Conservation (phyloP, 495 filamentous ascomycete species). For the Wilcoxina mikolae region DNA sequence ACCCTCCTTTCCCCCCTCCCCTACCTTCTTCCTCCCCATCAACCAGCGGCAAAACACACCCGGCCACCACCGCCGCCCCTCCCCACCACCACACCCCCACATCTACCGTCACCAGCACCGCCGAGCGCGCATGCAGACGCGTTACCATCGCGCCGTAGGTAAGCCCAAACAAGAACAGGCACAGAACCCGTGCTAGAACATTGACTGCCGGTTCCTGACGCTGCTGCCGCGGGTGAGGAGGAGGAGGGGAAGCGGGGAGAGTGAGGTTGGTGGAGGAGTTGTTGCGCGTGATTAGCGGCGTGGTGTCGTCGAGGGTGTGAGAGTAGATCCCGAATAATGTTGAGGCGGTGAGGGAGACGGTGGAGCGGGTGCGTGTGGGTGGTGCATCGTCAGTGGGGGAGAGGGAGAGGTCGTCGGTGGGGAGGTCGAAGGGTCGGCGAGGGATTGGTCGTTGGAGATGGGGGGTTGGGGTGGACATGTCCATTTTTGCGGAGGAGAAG, state of each 20-base stretch:
- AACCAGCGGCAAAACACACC: slow-evolving; percentile 69
- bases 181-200: too few species aligned
- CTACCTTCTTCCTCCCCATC: slow-evolving; percentile 39
- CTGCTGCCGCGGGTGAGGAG: background rate
- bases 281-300: slow-evolving; percentile 18
- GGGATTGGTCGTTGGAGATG: slow-evolving; percentile 57
- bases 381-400: slow-evolving; percentile 32
- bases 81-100: slow-evolving; percentile 54
- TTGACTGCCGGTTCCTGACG: too few species aligned
- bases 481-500: too few species aligned
- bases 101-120: slow-evolving; percentile 34
- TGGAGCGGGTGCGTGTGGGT: slow-evolving; percentile 36
- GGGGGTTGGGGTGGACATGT: background rate
- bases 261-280: background rate
- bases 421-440: slow-evolving; percentile 56
- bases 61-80: slow-evolving; percentile 55
- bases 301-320: slow-evolving; percentile 35
- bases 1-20: slow-evolving; percentile 30
- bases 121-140: slow-evolving; percentile 61
- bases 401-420: slow-evolving; percentile 36
- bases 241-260: background rate
- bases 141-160: slow-evolving; percentile 73
- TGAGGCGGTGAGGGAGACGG: slow-evolving; percentile 74
- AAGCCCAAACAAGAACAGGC: slow-evolving; percentile 70
- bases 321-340: slow-evolving; percentile 86